Evolutionary conservation across 768 basidiomycete genomes (phyloP), one percentile per base, ranked within the genome.

Genomic region (Tylopilus subfusipes): DNA sequence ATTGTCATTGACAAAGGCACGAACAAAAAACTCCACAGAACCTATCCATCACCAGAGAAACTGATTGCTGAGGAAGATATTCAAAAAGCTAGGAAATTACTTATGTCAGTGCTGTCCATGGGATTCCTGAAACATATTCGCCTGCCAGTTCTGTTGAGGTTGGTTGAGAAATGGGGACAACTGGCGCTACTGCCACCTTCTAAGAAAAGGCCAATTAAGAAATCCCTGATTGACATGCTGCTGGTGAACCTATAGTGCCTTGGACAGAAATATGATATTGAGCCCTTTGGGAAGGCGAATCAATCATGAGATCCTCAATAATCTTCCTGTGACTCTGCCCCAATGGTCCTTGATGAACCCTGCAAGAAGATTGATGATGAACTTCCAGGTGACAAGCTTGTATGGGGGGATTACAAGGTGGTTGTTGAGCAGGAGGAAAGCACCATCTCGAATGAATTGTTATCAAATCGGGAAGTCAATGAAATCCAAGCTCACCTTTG

Each of bases 1-100:
- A 42, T 61, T 5, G 12, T 58, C 5, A 53, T 61, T 1, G 50
- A 60, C 31, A 60, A 46, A 25, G 42, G 10, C 6, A 18, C 13
- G 1, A 55, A 55, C 27, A 11, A 44, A 43, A 9, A 25, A 6
- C 11, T 31, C 2, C 1, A 22, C 48, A 50, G 1, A 22, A 30
- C 9, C 42, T 13, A 22, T 3, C 22, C 9, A 5, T 4, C 10
- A 5, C 16, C 10, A 14, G 22, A 36, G 3, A 36, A 19, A 24
- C 27, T 10, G n/a, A 12, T 29, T 44, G 18, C 1, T 9, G 16
- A 34, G 22, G n/a, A 18, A 5, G 42, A 43, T 4, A 8, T 43
- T 11, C 24, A 27, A 18, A 25, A n/a, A 2, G 42, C 42, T 14
- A 10, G 5, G 5, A 5, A 4, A 2, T 12, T 42, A 13, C 12